Conservation (phyloP, 2,329 filamentous ascomycete species). For the Fusarium anguioides region DNA sequence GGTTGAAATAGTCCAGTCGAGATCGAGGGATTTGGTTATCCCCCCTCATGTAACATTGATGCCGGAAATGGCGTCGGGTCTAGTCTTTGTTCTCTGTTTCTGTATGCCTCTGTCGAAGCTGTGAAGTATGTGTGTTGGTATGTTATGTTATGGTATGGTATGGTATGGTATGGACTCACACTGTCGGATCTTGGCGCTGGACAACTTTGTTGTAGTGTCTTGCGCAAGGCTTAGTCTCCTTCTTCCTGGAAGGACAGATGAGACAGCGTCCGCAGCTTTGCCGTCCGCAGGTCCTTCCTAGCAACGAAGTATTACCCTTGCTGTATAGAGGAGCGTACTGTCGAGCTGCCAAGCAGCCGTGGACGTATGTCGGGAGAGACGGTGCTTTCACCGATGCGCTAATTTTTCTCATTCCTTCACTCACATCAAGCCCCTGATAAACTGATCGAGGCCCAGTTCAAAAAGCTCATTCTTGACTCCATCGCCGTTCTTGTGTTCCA, state of each 20-base stretch:
- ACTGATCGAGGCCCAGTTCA: conserved; percentile 79
- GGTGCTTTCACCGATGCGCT: conserved; percentile 18
- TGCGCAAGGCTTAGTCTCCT: background rate
- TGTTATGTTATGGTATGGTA: no score
- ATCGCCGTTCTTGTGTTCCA: conserved; percentile 74
- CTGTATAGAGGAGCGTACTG: background rate
- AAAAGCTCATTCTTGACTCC: conserved; percentile 79
- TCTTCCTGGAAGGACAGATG: background rate
- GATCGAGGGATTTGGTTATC: conserved; percentile 20
- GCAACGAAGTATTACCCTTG: background rate
- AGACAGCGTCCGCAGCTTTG: background rate
- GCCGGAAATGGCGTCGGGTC: conserved; percentile 40
- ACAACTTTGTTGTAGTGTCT: background rate
- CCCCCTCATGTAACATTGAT: conserved; percentile 38
- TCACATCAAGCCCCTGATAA: conserved; percentile 75
- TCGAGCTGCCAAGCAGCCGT: background rate
- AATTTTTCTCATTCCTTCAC: background rate
- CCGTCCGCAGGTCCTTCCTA: background rate
- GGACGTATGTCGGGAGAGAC: background rate
- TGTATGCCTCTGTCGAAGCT: background rate
- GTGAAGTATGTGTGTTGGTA: conserved; percentile 1
- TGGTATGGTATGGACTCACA: background rate
- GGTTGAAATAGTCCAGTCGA: conserved; percentile 9
- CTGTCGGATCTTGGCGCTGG: background rate
- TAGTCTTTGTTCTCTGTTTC: conserved; percentile 27